Conservation (phyloP, 2,329 filamentous ascomycete genomes). For the Aspergillus unguis region DNA sequence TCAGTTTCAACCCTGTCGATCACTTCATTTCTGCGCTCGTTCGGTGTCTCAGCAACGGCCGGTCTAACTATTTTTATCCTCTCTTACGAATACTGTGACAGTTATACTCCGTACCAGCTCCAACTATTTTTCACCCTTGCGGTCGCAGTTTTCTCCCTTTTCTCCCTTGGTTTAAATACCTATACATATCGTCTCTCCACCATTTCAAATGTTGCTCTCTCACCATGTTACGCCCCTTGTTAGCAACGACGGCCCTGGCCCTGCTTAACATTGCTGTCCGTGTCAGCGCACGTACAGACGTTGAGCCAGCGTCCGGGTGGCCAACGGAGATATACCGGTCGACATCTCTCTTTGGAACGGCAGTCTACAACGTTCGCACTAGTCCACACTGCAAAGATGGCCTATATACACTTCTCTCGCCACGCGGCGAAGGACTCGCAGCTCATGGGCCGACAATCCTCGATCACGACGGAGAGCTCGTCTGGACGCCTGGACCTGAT, state of each 20-base stretch:
- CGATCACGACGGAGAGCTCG: constrained; percentile 43
- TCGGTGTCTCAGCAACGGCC: neutral
- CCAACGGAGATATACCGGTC: constrained; percentile 28
- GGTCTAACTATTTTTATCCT: neutral
- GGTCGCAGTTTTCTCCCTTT: neutral
- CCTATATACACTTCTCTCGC: constrained; percentile 41
- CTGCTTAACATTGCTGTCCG: constrained; percentile 9
- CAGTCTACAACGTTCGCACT: constrained; percentile 24
- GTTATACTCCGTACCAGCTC: neutral
- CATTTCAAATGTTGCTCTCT: constrained; percentile 1
- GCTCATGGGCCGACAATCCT: constrained; percentile 45
- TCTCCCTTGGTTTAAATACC: too few species aligned
- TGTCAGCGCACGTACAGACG: constrained; percentile 4
- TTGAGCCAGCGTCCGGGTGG: constrained; percentile 21
- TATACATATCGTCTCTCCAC: neutral
- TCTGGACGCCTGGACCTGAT: constrained; percentile 42
- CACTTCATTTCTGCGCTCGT: neutral
- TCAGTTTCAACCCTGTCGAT: neutral
- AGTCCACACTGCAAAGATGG: constrained; percentile 37
- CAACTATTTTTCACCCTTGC: neutral
- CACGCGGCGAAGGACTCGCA: constrained; percentile 32
- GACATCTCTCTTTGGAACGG: constrained; percentile 21
- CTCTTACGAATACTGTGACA: neutral
- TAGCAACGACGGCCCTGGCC: constrained; percentile 3
- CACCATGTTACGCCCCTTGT: neutral